A percentile compares a stretch with the other conserved stretches of the same genome.
These are phyloP conservation scores for Wickerhamiella spandovensis DNA, from an alignment of 805 yeast genomes.

Conservation along the genomic window DNA sequence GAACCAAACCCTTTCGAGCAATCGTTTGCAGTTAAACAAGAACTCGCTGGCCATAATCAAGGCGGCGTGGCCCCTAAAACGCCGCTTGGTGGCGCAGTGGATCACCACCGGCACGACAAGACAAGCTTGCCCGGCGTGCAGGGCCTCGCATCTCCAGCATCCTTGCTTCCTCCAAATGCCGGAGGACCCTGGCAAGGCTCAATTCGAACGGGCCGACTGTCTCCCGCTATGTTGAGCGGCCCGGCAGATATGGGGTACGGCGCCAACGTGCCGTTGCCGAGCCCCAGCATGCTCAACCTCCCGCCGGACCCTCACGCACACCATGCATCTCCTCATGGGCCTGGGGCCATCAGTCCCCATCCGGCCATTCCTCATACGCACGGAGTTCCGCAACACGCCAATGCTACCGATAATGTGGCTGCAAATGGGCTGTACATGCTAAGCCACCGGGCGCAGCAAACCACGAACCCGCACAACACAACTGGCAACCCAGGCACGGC, in stretches of 20 bases:
- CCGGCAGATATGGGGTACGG: constrained; percentile 7
- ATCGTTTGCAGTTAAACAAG: constrained; percentile 60
- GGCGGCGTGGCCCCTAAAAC: background rate
- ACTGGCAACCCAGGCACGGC: background rate
- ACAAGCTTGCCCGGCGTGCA: constrained; percentile 18
- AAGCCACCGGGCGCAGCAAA: constrained; percentile 8
- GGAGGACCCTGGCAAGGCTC: constrained; percentile 14
- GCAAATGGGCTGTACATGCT: constrained; percentile 25
- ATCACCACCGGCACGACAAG: background rate
- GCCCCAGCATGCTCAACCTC: constrained; percentile 1
- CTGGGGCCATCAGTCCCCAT: background rate
- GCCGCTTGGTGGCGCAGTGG: background rate
- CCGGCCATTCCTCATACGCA: background rate
- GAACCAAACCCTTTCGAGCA: constrained; percentile 95
- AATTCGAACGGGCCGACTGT: constrained; percentile 25
- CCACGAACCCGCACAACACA: background rate
- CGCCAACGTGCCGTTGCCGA: constrained; percentile 1
- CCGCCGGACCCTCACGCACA: background rate
- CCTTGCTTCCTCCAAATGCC: constrained; percentile 13
- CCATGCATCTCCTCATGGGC: constrained; percentile 12
- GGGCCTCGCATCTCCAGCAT: constrained; percentile 18
- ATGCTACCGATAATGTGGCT: constrained; percentile 21
- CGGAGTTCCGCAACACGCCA: background rate
- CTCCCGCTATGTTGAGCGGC: constrained; percentile 27
- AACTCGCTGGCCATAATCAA: background rate